Evolutionary conservation across 345 rosid species (phyloP), one percentile per base, ranked within the genome.

Genomic region (Heritiera littoralis): DNA sequence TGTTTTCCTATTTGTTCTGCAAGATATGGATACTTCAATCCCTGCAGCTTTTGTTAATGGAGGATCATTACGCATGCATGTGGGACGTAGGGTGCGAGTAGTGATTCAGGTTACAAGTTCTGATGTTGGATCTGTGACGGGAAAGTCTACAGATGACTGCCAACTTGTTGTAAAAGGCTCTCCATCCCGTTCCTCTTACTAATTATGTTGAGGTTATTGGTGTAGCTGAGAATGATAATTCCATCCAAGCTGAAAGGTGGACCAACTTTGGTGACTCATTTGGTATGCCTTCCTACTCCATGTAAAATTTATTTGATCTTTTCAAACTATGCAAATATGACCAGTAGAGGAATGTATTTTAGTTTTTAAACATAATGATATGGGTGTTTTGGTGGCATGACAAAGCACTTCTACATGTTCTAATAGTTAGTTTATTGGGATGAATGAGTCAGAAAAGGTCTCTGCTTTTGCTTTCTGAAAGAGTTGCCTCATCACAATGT

Each of bases 1-100:
- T 54, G 17, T 10, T 35, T 18, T 54, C 32, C 4, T 17, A 52
- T 63, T 40, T 23, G 48, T 52, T 72, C 12, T 71, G 30, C 73
- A 11, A 51, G 58, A n/a, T 79, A 95, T 95, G 97, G 98, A 95
- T 81, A 87, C 93, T 0, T 92, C 94, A 30, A 89, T 82, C 76
- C 98, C 98, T 80, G 91, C 95, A 45, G 97, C 86, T 76, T 88
- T 95, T 80, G 98, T 95, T 41, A 95, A 95, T 68, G 98, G 93
- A 23, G 89, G 79, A 56, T 78, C 89, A 41, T 65, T 95, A 80
- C 85, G 86, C 4, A 81, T 90, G 80, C 87, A 84, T 75, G 80
- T 90, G 23, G 89, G 98, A 8, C 88, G 89, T 81, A 92, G 89
- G 82, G 95, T 95, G 23, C 87, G 98, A 28, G 74, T 75, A 1